These are phyloP conservation scores for Aspergillus nanangensis DNA, from an alignment of 495 filamentous ascomycete genomes.

Conservation along the genomic window DNA sequence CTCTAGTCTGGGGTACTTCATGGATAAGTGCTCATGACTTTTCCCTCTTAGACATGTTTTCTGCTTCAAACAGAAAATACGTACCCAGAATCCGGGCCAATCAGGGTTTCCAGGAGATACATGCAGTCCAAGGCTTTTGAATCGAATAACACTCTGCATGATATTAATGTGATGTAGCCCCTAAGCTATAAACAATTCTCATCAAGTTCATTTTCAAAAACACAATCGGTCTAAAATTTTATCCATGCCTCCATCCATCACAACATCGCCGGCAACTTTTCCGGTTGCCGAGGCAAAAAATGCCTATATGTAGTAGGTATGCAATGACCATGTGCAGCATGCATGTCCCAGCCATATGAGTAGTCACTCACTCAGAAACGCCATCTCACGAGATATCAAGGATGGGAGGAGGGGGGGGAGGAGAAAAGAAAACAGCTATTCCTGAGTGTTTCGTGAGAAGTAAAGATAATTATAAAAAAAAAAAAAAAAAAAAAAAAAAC, in stretches of 20 bases:
- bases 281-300: slow-evolving; percentile 3
- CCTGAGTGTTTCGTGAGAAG: slow-evolving; percentile 3
- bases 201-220: slow-evolving; percentile 11
- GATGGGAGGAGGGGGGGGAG: not conserved
- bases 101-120: no score
- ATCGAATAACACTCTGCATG: no score
- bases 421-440: slow-evolving; percentile 12
- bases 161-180: no score
- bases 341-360: slow-evolving; percentile 19
- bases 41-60: no score
- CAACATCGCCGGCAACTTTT: slow-evolving; percentile 3
- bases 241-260: slow-evolving; percentile 8
- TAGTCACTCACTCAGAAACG: slow-evolving; percentile 24
- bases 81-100: no score
- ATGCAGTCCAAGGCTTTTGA: no score
- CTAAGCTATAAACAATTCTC: slow-evolving; percentile 12
- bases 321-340: slow-evolving; percentile 13
- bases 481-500: slow-evolving; percentile 10
- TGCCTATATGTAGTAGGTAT: no score
- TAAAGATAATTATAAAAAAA: not conserved
- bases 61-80: no score
- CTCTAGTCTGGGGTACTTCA: no score
- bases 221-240: slow-evolving; percentile 13
- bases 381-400: slow-evolving; percentile 11
- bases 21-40: no score